Conservation (phyloP, 345 rosid species). For the Hypericum androsaemum region DNA sequence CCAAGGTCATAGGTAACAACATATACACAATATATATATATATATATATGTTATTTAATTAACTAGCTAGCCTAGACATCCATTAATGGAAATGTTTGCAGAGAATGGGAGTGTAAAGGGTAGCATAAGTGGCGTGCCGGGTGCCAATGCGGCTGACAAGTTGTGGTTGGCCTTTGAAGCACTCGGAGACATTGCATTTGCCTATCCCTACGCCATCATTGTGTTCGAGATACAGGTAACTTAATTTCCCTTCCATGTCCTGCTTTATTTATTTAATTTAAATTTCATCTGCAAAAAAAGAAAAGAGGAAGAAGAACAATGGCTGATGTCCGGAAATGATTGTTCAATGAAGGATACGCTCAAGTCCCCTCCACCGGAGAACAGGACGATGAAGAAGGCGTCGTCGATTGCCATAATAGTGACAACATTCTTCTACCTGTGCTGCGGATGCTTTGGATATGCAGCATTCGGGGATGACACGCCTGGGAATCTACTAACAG, state of each 20-base stretch:
- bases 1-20: slow-evolving; percentile 35
- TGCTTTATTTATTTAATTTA: no score
- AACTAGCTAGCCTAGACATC: no score
- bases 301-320: neutral
- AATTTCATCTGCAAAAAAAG: no score
- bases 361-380: slow-evolving; percentile 20
- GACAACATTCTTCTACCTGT: slow-evolving; percentile 34
- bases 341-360: slow-evolving; percentile 28
- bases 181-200: slow-evolving; percentile 41
- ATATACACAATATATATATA: no score
- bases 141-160: slow-evolving; percentile 18
- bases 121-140: slow-evolving; percentile 24
- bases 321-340: neutral
- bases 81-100: slow-evolving; percentile 11
- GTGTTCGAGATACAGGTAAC: slow-evolving; percentile 37
- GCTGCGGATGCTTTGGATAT: slow-evolving; percentile 39
- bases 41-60: no score
- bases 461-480: slow-evolving; percentile 44
- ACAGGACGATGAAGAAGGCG: slow-evolving; percentile 38
- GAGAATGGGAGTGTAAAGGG: slow-evolving; percentile 33
- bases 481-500: slow-evolving; percentile 46
- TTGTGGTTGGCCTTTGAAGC: slow-evolving; percentile 30
- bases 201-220: slow-evolving; percentile 29
- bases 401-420: slow-evolving; percentile 17
- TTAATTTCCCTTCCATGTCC: no score